Base-by-base conservation (phyloP, 148 eudicot genomes). In the Persicaria maculosa region DNA sequence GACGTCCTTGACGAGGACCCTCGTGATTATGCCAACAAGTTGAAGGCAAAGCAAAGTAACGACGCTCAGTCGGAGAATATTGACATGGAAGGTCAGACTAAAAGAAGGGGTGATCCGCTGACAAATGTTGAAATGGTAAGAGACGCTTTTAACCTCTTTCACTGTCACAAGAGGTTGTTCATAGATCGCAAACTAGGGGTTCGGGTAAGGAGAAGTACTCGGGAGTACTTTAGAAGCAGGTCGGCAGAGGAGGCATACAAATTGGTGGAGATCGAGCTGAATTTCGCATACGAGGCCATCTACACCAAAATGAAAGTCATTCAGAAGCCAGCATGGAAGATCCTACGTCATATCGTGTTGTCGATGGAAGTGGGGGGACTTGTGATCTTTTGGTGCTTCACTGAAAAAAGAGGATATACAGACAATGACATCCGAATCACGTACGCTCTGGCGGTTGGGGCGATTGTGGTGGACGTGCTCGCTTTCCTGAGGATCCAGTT, bases 181-280 rank as follows among this genome's bases (percentile, higher is more conserved):
- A 84, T 82, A 2, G 86, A 87, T 74, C 77, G 79, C 16, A 86
- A 80, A 11, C 81, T 74, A 79, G 77, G 0, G 80, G 81, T 36
- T 76, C 85, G 6, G 79, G 73, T 10, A 43, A 69, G 20, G 81
- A 87, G 45, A 75, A 75, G 20, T 77, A 76, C 22, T 20, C 50
- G 83, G 69, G 73, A 88, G 89, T 1, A 88, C 86, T 85, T 87
- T 67, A 74, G 74, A 46, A 68, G 50, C 20, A 71, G 82, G 76
- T 45, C 47, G 9, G 67, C 84, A 1, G 74, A 74, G 22, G 85
- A 84, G 50, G 92, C 88, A 11, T 88, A 84, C 55, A 53, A 74
- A 62, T 64, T 88, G 6, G 80, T 88, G 1, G 89, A 84, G 75
- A 80, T 82, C 10, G 89, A 88, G 58, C 82, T 88, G 44, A 85